A percentile compares a stretch with the other conserved stretches of the same genome.
These are phyloP conservation scores for Citropsis articulata DNA, from an alignment of 345 rosid genomes.

Conservation along the genomic window DNA sequence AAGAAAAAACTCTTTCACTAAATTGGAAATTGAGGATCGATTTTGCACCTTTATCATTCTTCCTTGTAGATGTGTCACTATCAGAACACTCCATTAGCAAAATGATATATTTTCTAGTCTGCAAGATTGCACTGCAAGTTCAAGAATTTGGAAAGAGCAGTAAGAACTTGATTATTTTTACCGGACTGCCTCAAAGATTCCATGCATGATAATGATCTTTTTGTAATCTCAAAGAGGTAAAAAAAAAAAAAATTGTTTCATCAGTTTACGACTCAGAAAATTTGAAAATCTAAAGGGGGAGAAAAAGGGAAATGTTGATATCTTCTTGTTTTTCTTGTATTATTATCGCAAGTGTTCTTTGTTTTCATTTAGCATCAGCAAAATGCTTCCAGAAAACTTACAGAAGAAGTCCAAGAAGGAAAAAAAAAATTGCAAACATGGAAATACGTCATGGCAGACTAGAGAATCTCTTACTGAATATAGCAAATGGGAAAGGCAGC, in stretches of 20 bases:
- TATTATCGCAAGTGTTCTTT: too few species aligned
- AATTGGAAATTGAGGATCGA: background rate
- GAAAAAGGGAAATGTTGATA: too few species aligned
- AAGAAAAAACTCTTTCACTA: background rate
- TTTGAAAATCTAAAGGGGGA: too few species aligned
- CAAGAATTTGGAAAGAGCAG: background rate
- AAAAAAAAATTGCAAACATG: background rate
- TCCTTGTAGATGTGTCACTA: background rate
- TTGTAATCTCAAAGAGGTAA: too few species aligned
- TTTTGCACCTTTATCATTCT: background rate
- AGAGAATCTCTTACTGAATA: too few species aligned
- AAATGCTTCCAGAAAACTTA: background rate
- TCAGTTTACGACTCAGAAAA: too few species aligned
- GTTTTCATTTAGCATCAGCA: background rate
- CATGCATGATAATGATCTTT: too few species aligned
- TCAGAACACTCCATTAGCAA: background rate
- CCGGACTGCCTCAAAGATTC: too few species aligned
- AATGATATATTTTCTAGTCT: background rate
- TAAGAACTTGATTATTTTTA: too few species aligned
- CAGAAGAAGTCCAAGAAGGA: background rate
- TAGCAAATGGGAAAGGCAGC: too few species aligned
- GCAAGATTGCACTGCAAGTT: background rate
- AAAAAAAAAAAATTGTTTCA: too few species aligned
- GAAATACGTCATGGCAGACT: background rate
- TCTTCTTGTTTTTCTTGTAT: too few species aligned